A percentile compares a stretch with the other conserved stretches of the same genome.
These are phyloP conservation scores for Coniella lustricola DNA, from an alignment of 2,329 filamentous ascomycete species.

Conservation along the genomic window DNA sequence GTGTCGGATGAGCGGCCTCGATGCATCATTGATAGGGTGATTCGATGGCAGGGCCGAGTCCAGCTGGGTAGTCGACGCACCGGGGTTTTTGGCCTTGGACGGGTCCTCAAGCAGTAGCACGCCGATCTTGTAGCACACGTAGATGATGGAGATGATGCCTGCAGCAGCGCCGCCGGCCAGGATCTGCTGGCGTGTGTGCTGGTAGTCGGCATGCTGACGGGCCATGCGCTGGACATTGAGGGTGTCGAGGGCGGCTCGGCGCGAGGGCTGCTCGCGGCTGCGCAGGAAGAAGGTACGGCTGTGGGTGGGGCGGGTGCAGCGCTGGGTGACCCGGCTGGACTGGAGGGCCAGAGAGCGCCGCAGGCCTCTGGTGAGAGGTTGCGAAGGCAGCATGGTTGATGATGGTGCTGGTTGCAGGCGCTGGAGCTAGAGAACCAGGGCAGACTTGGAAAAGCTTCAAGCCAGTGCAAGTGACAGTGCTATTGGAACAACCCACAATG, in stretches of 20 bases:
- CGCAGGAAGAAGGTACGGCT: constrained; percentile 31
- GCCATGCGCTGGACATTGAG: constrained; percentile 45
- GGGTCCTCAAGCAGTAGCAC: constrained; percentile 24
- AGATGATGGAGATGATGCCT: constrained; percentile 42
- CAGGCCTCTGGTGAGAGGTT: constrained; percentile 21
- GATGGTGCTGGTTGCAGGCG: background rate
- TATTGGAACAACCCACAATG: background rate
- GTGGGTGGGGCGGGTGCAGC: constrained; percentile 13
- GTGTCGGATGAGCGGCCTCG: constrained; percentile 54
- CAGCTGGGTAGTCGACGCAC: constrained; percentile 23
- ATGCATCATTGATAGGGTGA: constrained; percentile 41
- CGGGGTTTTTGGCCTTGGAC: background rate
- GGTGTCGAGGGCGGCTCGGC: constrained; percentile 36
- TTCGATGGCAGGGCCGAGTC: constrained; percentile 37
- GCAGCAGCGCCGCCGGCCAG: constrained; percentile 43
- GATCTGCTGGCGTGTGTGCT: constrained; percentile 44
- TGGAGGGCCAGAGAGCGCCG: constrained; percentile 16
- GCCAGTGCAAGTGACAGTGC: background rate
- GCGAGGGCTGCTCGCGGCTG: constrained; percentile 14
- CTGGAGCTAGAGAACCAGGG: too few relatives aligned
- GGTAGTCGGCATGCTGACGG: constrained; percentile 40
- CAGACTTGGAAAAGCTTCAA: too few relatives aligned
- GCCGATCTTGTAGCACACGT: constrained; percentile 47
- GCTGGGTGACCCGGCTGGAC: constrained; percentile 1
- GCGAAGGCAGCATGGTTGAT: constrained; percentile 24